These are phyloP conservation scores for Blastobotrys ciferrii DNA, from an alignment of 1,139 yeast genomes.

Conservation along the genomic window DNA sequence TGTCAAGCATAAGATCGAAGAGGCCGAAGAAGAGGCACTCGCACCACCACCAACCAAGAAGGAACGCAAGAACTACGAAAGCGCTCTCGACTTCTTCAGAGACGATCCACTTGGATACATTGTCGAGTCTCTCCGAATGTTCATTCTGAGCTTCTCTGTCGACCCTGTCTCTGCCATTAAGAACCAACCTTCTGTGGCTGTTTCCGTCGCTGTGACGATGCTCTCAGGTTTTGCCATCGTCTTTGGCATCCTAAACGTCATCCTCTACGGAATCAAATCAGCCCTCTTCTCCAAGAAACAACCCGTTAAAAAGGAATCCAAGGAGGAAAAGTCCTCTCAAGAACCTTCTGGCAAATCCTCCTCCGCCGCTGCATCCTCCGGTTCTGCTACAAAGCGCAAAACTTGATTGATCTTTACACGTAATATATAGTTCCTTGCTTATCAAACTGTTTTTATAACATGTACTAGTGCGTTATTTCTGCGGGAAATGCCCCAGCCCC, in stretches of 20 bases:
- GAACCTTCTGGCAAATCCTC: constrained; percentile 21
- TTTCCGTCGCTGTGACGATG: constrained; percentile 27
- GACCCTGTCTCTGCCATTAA: constrained; percentile 36
- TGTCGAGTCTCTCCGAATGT: constrained; percentile 31
- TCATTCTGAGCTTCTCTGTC: constrained; percentile 33
- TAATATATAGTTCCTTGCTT: constrained; percentile 3
- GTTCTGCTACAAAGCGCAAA: constrained; percentile 30
- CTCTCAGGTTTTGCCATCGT: constrained; percentile 25
- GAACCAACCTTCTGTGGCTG: constrained; percentile 37
- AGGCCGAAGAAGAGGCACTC: constrained; percentile 35
- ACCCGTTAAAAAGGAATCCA: constrained; percentile 21
- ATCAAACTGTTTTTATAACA: no score
- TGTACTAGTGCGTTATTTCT: no score
- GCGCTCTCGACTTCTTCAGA: constrained; percentile 33
- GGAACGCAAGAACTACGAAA: constrained; percentile 25
- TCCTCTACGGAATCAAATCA: constrained; percentile 22
- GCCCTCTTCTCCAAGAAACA: constrained; percentile 16
- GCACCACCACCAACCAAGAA: constrained; percentile 30
- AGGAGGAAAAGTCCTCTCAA: constrained; percentile 11
- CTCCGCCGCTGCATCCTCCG: constrained; percentile 18
- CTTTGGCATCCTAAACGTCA: constrained; percentile 30
- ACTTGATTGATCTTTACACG: constrained; percentile 18
- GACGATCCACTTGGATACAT: constrained; percentile 39
- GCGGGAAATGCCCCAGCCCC: no score
- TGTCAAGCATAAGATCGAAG: constrained; percentile 61